Conservation (phyloP, 371 early-diverging fungal genomes). For the Mortierella sp. region DNA sequence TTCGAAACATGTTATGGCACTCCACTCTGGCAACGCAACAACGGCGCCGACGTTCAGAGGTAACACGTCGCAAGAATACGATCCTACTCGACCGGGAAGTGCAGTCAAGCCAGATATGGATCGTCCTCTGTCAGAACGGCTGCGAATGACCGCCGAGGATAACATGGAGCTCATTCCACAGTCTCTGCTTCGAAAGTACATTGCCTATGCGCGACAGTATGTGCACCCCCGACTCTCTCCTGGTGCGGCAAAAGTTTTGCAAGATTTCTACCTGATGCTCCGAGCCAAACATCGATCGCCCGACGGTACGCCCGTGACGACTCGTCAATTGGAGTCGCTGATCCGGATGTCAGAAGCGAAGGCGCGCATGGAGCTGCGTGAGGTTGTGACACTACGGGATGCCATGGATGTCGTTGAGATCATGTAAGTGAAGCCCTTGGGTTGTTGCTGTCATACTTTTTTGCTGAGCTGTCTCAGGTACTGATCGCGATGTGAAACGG, state of each 20-base stretch:
- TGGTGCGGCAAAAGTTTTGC: constrained; percentile 70
- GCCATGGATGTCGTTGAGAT: constrained; percentile 90
- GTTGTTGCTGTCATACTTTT: background rate
- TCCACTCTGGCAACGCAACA: constrained; percentile 89
- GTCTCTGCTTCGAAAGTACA: constrained; percentile 79
- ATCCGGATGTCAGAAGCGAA: constrained; percentile 98
- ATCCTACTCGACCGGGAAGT: constrained; percentile 21
- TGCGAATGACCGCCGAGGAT: constrained; percentile 63
- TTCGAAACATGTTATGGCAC: constrained; percentile 90
- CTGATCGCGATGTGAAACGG: background rate
- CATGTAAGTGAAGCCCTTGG: constrained; percentile 58
- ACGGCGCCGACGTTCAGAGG: constrained; percentile 71
- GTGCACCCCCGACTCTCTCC: constrained; percentile 76
- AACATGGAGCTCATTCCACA: constrained; percentile 68
- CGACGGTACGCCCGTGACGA: constrained; percentile 93
- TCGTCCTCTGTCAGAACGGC: constrained; percentile 59
- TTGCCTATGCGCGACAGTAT: constrained; percentile 84
- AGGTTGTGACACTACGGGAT: constrained; percentile 87
- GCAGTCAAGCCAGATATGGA: constrained; percentile 73
- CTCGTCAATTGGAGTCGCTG: constrained; percentile 98
- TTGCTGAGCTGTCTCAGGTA: background rate
- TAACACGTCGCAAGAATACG: constrained; percentile 24
- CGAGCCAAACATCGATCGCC: constrained; percentile 77
- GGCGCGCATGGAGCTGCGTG: constrained; percentile 94
- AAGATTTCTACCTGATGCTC: constrained; percentile 83